Evolutionary conservation across 2,329 filamentous ascomycete species (phyloP), one percentile per base, ranked within the genome.

Genomic region (Colletotrichum melonis): DNA sequence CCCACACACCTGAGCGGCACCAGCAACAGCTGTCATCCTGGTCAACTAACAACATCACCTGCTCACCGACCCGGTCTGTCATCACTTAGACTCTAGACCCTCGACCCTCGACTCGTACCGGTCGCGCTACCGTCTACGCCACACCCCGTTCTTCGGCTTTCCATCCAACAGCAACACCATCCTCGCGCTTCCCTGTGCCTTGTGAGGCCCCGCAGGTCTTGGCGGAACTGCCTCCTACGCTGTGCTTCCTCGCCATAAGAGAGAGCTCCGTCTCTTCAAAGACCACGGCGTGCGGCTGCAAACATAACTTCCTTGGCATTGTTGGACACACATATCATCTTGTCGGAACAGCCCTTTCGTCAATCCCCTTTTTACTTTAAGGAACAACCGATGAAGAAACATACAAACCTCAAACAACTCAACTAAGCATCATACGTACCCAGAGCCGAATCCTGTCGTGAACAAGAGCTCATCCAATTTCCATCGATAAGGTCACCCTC

Each of bases 161-260:
- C 55, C 59, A 26, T 42, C 49, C 65, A 46, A 72, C 59, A 64
- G 19, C 67, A 63, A 72, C 60, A 73, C 60, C 60, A 73, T 65
- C 67, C 54, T 69, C 55, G 60, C 66, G 30, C 54, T 49, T 60
- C 60, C 55, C 66, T 60, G 66, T 59, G 59, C 59, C 70, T 64
- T 73, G 70, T 73, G 70, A 73, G 55, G 65, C 59, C 55, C 70
- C 42, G 59, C 55, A 68, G 60, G 59, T 26, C 70, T 73, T 73
- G 70, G 70, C 70, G 54, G 46, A 70, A 65, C 60, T n/a, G 67
- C 70, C 66, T 70, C 66, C 54, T 70, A 64, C 42, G 46, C 55
- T 28, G 24, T 32, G 38, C 60, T 42, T 12, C 42, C 60, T 65
- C 49, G 30, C 46, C 60, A 70, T 70, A 65, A 64, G 58, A 70